Base-by-base conservation (phyloP, 1,284 basidiomycete species). In the Phaffia rhodozyma region DNA sequence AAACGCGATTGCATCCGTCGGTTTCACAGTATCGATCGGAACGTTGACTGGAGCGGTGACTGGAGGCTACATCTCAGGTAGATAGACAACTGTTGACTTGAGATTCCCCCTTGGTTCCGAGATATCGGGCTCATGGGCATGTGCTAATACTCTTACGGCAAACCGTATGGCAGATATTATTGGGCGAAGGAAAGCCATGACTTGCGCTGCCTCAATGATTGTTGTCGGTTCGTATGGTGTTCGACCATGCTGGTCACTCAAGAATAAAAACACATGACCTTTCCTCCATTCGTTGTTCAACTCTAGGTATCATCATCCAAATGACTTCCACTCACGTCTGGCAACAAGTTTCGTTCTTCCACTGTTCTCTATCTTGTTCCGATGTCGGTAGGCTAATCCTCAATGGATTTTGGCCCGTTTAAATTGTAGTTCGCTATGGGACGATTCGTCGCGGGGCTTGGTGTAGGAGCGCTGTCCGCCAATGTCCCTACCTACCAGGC, bases 131-230 rank as follows among this genome's bases (percentile, higher is more conserved):
- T 11, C 13, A 43, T 7, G 38, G 38, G 2, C 38, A 43, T 43
- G 38, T 11, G 38, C 38, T 43, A 7, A 16, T 16, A 43, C 13
- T 43, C 16, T 16, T 43, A 16, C 13, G 38, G 38, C 38, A 43
- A 43, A 43, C 5, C 13, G 2, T 43, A 43, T 43, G 38, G 85
- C 86, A 4, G 86, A 90, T 72, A 74, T 71, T 48, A 74, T 89
- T 49, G 88, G 88, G 11, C 79, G 87, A 62, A 78, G 85, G 56
- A 78, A 80, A 63, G 86, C 87, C 5, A 89, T 91, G 84, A 78
- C 80, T 18, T 68, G 79, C 53, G 86, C 88, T 71, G 86, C 84
- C 70, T 67, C 76, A 5, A 68, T 90, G 23, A 87, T 89, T 72
- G 78, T 78, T 62, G 71, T 87, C 59, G 87, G 88, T n/a, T 82